These are phyloP conservation scores for Globisporangium cylindrosporum DNA, from an alignment of 352 stramenopile species.

Conservation along the genomic window DNA sequence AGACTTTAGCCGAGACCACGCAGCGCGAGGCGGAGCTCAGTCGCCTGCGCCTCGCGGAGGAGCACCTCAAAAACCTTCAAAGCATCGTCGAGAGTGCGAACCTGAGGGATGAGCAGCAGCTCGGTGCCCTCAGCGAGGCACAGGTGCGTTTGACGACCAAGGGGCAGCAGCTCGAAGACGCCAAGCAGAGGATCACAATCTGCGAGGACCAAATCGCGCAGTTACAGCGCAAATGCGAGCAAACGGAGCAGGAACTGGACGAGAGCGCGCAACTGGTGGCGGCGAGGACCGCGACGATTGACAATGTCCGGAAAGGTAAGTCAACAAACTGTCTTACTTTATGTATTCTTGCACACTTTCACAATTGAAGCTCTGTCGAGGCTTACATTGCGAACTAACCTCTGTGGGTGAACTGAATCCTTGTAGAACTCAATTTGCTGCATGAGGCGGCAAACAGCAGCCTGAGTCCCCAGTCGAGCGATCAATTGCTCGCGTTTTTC, in stretches of 20 bases:
- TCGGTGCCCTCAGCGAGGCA: not conserved
- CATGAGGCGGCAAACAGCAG: slow-evolving; percentile 20
- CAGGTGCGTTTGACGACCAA: not conserved
- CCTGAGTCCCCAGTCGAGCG: slow-evolving; percentile 17
- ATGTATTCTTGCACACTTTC: too few relatives aligned
- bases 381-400: too few relatives aligned
- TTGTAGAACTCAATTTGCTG: slow-evolving; percentile 31
- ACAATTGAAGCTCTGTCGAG: too few relatives aligned
- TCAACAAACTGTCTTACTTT: not conserved
- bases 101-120: slow-evolving; percentile 9
- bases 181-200: not conserved
- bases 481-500: slow-evolving; percentile 33
- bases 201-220: not conserved
- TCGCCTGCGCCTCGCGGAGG: slow-evolving; percentile 1
- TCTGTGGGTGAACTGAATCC: not conserved
- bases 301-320: slow-evolving; percentile 52
- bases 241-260: slow-evolving; percentile 18
- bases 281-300: slow-evolving; percentile 41
- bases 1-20: not conserved
- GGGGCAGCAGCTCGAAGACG: not conserved
- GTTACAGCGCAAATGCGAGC: slow-evolving; percentile 14
- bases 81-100: slow-evolving; percentile 9
- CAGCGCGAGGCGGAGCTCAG: slow-evolving; percentile 9
- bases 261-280: slow-evolving; percentile 34
- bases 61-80: slow-evolving; percentile 15